Base-by-base conservation (phyloP, 148 eudicot genomes). In the Tetragonia tetragonoides region DNA sequence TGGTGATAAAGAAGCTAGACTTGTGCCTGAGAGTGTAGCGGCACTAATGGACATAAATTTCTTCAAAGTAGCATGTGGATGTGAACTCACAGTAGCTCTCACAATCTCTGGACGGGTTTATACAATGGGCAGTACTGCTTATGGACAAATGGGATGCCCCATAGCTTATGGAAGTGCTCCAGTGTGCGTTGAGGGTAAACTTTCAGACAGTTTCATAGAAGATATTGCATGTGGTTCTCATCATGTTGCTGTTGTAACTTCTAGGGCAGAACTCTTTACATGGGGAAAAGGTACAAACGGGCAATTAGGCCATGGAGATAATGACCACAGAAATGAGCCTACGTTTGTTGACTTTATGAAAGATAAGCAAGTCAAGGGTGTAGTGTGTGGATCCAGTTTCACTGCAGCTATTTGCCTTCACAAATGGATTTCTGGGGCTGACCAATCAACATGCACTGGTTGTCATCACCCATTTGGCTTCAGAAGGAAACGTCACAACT, bases 231-330 rank as follows among this genome's bases (percentile, higher is more conserved):
- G 96, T 79, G 99, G 99, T 62, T 88, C 94, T 76, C 84, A 88
- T 80, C 99, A 95, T 84, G 89, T 91, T 73, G 97, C 90, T 5
- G 93, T 87, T 78, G 80, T 95, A 85, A 95, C 97, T 37, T 86
- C 97, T 18, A 95, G 85, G 78, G 81, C 78, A 2, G 96, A 92
- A 72, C 87, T 95, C 47, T 95, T 86, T 79, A 95, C 99, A 15
- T 95, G 99, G 99, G 99, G 99, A 42, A 95, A 87, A 84, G 97
- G 97, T 60, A 78, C 86, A 70, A 87, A 95, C 70, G 97, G 99
- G 69, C 95, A 89, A 72, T 79, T 95, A 57, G 97, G 99, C 34
- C 97, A 92, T 77, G 99, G 99, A 65, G 97, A 95, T 81, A 81
- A 44, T 20, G 86, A 86, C 1, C 86, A 88, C 82, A 81, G 91